A percentile compares a stretch with the other conserved stretches of the same genome.
phyloP scores from a whole-genome alignment of 352 stramenopile species.

The Phytophthora rubi region DNA sequence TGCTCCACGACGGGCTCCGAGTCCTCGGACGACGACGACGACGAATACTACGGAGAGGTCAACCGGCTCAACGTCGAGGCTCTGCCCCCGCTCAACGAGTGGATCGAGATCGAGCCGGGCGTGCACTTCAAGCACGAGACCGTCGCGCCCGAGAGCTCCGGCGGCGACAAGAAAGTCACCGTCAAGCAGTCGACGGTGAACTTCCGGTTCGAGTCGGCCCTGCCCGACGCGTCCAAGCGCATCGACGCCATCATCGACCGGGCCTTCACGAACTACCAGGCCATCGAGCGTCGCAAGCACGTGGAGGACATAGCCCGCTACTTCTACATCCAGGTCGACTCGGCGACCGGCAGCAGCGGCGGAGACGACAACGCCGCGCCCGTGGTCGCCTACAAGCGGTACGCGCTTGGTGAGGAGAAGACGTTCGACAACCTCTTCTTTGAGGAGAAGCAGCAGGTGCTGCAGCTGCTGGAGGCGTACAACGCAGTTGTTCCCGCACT shows the following conservation, averaged over 20 bases:
- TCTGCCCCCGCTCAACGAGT: conserved; percentile 47
- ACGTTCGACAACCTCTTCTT: conserved; percentile 91
- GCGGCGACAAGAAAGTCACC: conserved; percentile 29
- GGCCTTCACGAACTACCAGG: conserved; percentile 49
- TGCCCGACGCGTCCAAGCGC: conserved; percentile 39
- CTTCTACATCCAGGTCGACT: conserved; percentile 47
- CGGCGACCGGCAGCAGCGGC: conserved; percentile 10
- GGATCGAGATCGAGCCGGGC: conserved; percentile 50
- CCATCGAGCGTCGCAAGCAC: conserved; percentile 41
- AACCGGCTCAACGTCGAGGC: conserved; percentile 49
- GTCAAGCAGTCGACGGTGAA: conserved; percentile 37
- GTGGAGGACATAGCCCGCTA: conserved; percentile 52
- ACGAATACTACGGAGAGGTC: conserved; percentile 38
- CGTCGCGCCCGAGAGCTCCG: conserved; percentile 28
- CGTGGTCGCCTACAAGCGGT: conserved; percentile 59
- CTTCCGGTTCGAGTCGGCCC: conserved; percentile 35
- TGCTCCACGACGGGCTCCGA: conserved; percentile 33
- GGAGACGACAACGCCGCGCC: conserved; percentile 14
- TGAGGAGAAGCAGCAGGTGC: conserved; percentile 68
- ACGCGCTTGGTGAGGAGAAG: conserved; percentile 84
- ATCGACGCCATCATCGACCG: conserved; percentile 52
- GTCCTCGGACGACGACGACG: conserved; percentile 36
- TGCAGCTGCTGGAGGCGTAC: conserved; percentile 76
- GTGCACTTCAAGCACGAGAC: conserved; percentile 61
- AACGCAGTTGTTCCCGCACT: too few relatives aligned